A percentile compares a stretch with the other conserved stretches of the same genome.
These are phyloP conservation scores for Trametes meyenii DNA, from an alignment of 768 basidiomycete species.

Conservation along the genomic window DNA sequence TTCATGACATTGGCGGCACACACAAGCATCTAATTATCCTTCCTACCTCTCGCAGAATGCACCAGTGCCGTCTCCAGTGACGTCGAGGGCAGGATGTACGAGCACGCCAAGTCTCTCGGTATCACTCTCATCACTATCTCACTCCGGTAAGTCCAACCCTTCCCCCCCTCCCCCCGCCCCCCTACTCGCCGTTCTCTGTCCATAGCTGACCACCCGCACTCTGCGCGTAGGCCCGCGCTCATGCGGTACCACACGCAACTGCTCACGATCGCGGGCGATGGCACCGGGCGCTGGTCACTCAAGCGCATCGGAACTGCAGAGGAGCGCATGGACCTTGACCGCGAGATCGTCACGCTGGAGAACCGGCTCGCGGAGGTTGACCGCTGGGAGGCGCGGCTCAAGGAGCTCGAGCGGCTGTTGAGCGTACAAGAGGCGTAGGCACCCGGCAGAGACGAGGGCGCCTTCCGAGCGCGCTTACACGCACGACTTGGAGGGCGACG, in stretches of 20 bases:
- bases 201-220: not conserved
- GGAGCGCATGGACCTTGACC: slow-evolving; percentile 72
- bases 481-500: too few species aligned
- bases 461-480: too few species aligned
- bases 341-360: slow-evolving; percentile 73
- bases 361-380: slow-evolving; percentile 69
- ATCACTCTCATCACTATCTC: slow-evolving; percentile 95
- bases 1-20: not conserved
- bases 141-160: slow-evolving; percentile 55
- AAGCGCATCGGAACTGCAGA: slow-evolving; percentile 71
- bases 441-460: too few species aligned
- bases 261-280: slow-evolving; percentile 76
- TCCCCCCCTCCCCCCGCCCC: not conserved
- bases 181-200: not conserved
- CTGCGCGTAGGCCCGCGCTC: slow-evolving; percentile 65
- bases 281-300: slow-evolving; percentile 71
- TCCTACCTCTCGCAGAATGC: slow-evolving; percentile 59
- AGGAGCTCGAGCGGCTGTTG: slow-evolving; percentile 63
- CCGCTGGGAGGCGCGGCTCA: slow-evolving; percentile 69
- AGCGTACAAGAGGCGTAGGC: slow-evolving; percentile 42
- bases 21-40: not conserved
- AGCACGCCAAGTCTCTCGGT: slow-evolving; percentile 83
- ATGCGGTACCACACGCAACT: slow-evolving; percentile 89
- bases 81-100: slow-evolving; percentile 95
- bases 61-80: slow-evolving; percentile 96